Evolutionary conservation across 78 protist genomes (phyloP).

Genomic region (Acrasis kona): DNA sequence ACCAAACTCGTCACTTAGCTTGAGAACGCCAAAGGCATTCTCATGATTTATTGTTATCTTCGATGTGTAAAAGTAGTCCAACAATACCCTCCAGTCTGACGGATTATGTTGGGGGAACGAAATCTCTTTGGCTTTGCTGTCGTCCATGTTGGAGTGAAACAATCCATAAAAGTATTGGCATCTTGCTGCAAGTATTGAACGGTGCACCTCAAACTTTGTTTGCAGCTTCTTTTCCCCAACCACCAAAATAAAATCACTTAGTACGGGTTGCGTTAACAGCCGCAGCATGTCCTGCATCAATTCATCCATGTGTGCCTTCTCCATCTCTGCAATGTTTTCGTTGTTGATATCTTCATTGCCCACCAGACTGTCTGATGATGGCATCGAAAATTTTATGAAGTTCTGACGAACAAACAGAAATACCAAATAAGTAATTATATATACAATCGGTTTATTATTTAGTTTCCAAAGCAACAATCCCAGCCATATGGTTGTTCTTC

Average conservation of each 20-base stretch:
- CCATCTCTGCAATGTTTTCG: too few species aligned
- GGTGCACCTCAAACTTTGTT: background rate
- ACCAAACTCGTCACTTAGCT: background rate
- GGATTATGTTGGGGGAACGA: background rate
- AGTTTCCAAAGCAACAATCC: too few species aligned
- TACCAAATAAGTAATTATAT: too few species aligned
- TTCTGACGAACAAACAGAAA: too few species aligned
- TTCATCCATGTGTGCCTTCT: too few species aligned
- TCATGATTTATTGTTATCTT: background rate
- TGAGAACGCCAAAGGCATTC: background rate
- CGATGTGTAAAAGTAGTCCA: background rate
- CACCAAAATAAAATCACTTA: background rate
- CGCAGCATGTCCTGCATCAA: too few species aligned
- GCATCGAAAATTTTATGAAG: too few species aligned
- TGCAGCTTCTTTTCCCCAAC: background rate
- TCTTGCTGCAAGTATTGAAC: background rate
- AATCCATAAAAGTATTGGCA: background rate
- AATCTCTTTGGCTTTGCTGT: background rate
- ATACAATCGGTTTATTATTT: too few species aligned
- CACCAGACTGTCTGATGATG: too few species aligned
- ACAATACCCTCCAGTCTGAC: background rate
- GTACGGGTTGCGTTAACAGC: too few species aligned
- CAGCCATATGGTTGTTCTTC: too few species aligned
- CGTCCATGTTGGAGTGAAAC: background rate
- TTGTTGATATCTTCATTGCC: too few species aligned